Evolutionary conservation across 2,329 filamentous ascomycete species (phyloP).

Genomic region (Fusarium penzigii): DNA sequence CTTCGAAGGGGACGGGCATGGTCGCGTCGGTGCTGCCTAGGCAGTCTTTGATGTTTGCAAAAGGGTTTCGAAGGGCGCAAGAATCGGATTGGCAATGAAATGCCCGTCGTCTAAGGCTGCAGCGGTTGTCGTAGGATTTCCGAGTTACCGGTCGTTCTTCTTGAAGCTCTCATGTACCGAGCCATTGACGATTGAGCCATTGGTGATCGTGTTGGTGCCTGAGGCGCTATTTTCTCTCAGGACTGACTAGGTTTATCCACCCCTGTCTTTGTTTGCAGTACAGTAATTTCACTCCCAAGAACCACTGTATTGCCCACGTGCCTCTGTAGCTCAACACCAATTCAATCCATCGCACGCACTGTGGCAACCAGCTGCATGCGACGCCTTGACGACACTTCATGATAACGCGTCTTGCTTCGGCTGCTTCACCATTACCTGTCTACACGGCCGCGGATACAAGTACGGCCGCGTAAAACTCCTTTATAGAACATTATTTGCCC

Average conservation of each 20-base stretch:
- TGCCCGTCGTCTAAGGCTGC: slow-evolving; percentile 19
- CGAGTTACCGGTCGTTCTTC: slow-evolving; percentile 25
- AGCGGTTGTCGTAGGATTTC: slow-evolving; percentile 18
- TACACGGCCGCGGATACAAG: slow-evolving; percentile 3
- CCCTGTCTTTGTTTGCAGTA: slow-evolving; percentile 24
- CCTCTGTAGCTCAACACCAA: not conserved
- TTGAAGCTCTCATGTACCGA: slow-evolving; percentile 29
- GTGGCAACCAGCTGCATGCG: slow-evolving; percentile 29
- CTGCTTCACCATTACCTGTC: slow-evolving; percentile 14
- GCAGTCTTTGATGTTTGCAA: slow-evolving; percentile 30
- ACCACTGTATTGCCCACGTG: slow-evolving; percentile 10
- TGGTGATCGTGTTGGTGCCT: slow-evolving; percentile 29
- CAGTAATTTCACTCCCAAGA: not conserved
- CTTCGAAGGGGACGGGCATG: slow-evolving; percentile 67
- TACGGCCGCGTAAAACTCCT: slow-evolving; percentile 13
- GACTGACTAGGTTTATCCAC: slow-evolving; percentile 5
- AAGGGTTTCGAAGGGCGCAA: slow-evolving; percentile 4
- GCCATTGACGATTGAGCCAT: slow-evolving; percentile 32
- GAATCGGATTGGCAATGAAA: slow-evolving; percentile 27
- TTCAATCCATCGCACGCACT: slow-evolving; percentile 27
- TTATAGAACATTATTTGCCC: not conserved
- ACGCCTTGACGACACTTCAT: slow-evolving; percentile 24
- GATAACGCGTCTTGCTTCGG: slow-evolving; percentile 26
- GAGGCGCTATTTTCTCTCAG: slow-evolving; percentile 14
- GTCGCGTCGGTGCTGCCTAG: slow-evolving; percentile 31